A percentile compares a stretch with the other conserved stretches of the same genome.
phyloP scores from a whole-genome alignment of 257 asterid genomes.

The Handroanthus guayacan region DNA sequence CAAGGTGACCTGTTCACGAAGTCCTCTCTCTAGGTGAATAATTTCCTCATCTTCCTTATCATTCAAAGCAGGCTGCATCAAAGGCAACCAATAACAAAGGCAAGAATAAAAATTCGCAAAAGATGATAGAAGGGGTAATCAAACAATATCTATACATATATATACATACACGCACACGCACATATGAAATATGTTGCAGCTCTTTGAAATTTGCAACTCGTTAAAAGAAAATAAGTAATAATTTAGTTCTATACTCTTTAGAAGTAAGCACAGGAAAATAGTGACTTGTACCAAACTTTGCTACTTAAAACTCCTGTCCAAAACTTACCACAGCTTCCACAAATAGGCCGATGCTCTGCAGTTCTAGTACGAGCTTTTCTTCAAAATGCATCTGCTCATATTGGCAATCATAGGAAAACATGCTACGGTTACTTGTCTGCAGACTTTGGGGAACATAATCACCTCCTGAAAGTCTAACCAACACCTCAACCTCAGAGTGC shows the following conservation, averaged over 20 bases:
- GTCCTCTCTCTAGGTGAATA: conserved; percentile 60
- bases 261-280: not conserved
- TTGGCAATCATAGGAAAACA: conserved; percentile 57
- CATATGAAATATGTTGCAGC: no score
- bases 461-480: conserved; percentile 65
- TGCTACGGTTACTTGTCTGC: conserved; percentile 42
- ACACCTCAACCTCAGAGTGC: conserved; percentile 73
- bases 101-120: conserved; percentile 5
- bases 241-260: conserved; percentile 12
- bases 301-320: conserved; percentile 14
- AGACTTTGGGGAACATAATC: conserved; percentile 56
- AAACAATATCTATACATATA: no score
- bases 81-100: conserved; percentile 30
- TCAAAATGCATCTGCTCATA: conserved; percentile 69
- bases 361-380: conserved; percentile 70
- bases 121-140: conserved; percentile 13
- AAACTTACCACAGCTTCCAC: conserved; percentile 73
- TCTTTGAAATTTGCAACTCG: conserved; percentile 27
- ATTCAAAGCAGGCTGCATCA: conserved; percentile 74
- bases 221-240: conserved; percentile 4
- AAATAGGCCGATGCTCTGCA: conserved; percentile 69
- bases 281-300: conserved; percentile 26
- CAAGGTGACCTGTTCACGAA: conserved; percentile 66
- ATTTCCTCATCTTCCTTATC: conserved; percentile 80
- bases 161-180: not conserved